Conservation (phyloP, 164 flowering plant genomes). For the Aristolochia contorta region DNA sequence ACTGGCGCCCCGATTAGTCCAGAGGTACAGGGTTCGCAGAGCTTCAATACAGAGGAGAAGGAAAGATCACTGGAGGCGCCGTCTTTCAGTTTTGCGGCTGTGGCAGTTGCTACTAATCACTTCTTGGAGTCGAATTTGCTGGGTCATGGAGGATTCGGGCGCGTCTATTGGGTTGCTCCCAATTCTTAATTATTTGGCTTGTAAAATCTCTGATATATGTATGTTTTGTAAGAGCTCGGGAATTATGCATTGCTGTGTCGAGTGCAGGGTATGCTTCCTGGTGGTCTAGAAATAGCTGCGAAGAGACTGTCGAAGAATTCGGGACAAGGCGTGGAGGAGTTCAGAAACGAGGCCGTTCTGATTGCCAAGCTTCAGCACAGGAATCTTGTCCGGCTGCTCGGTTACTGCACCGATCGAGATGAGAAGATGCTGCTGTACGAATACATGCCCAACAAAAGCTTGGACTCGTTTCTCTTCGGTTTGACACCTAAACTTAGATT, state of each 20-base stretch:
- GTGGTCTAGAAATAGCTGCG: conserved; percentile 14
- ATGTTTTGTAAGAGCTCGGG: not conserved
- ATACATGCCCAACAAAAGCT: conserved; percentile 36
- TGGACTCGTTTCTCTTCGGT: conserved; percentile 28
- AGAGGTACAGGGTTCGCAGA: not conserved
- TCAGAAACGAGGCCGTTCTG: conserved; percentile 27
- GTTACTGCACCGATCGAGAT: conserved; percentile 28
- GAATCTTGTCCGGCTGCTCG: conserved; percentile 39
- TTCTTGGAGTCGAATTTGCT: conserved; percentile 4
- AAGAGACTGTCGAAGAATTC: conserved; percentile 29
- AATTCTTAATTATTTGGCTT: no score
- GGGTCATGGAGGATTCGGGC: conserved; percentile 9
- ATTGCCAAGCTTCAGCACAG: conserved; percentile 39
- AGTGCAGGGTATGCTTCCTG: not conserved
- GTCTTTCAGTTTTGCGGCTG: not conserved
- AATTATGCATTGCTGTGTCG: not conserved
- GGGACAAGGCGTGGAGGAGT: conserved; percentile 25
- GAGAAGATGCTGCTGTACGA: conserved; percentile 38
- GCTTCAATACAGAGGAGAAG: not conserved
- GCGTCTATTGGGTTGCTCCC: conserved; percentile 2
- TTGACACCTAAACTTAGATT: not conserved
- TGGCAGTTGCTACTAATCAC: not conserved
- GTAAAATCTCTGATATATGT: not conserved
- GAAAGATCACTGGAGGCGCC: not conserved
- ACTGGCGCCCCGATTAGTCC: not conserved